Evolutionary conservation across 495 filamentous ascomycete genomes (phyloP), one percentile per base, ranked within the genome.

Genomic region (Penicillium goetzii): DNA sequence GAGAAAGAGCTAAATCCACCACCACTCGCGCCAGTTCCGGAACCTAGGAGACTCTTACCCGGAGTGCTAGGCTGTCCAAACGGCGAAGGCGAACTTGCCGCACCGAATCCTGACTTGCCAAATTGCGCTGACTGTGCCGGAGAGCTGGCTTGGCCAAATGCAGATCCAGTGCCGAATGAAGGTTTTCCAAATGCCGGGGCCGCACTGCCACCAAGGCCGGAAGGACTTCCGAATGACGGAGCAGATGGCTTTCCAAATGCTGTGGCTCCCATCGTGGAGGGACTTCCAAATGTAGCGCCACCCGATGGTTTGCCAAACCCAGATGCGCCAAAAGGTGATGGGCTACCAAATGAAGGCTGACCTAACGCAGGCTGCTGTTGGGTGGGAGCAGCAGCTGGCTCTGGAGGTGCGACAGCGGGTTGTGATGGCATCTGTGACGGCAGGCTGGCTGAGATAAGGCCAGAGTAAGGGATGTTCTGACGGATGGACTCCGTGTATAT

Each of bases 401-500:
- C 26, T 33, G 71, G 28, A 45, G 68, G 36, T 62, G 72, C 28
- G 56, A 56, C 58, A 50, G 68, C 61, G n/a, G 52, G 51, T 38
- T 57, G 66, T 25, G 63, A 49, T 1, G 47, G 58, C 47, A 63
- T 64, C 65, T 67, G 66, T 58, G 72, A 72, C 58, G 69, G 62
- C 60, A 70, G 78, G 65, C 78, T 76, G 50, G 74, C 74, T 60
- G 81, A 79, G 56, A 80, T 78, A 52, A 97, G 79, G 3, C 89
- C 89, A 21, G 87, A 82, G 72, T 95, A 98, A 0, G 86, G 83
- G 14, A 86, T 84, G 0, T 87, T 85, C 66, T 88, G 80, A 53
- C 88, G 83, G 58, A 99, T 87, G 2, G 96, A 90, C 30, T 97
- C 92, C 38, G 88, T 85, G 72, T 97, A 97, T 40, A 97, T 80